Evolutionary conservation across 345 rosid genomes (phyloP).

Genomic region (Gynandropsis gynandra): DNA sequence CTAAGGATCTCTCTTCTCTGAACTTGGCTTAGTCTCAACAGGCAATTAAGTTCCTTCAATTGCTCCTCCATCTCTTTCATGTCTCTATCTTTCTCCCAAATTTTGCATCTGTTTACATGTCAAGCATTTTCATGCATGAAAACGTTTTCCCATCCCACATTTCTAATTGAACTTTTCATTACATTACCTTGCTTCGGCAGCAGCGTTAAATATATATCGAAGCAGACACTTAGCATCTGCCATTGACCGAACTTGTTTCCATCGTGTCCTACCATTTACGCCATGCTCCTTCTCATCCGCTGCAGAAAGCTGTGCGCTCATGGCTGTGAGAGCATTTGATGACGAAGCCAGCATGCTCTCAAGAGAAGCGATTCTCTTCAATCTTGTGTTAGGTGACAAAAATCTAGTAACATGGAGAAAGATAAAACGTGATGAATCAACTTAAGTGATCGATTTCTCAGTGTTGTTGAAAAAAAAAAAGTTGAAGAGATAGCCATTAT

Average conservation of each 20-base stretch:
- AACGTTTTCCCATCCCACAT: background rate
- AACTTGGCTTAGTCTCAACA: conserved; percentile 54
- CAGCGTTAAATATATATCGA: conserved; percentile 55
- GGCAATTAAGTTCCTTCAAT: conserved; percentile 46
- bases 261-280: conserved; percentile 50
- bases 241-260: conserved; percentile 61
- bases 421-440: conserved; percentile 19
- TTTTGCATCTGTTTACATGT: conserved; percentile 42
- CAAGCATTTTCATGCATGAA: conserved; percentile 1
- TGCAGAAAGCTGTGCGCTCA: conserved; percentile 83
- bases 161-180: background rate
- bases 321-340: conserved; percentile 52
- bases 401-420: conserved; percentile 22
- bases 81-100: conserved; percentile 60
- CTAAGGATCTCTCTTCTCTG: conserved; percentile 47
- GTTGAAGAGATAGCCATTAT: background rate
- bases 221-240: conserved; percentile 71
- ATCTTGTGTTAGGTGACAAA: conserved; percentile 57
- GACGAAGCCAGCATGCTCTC: conserved; percentile 69
- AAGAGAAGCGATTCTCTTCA: conserved; percentile 55
- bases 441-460: too few relatives aligned
- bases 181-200: conserved; percentile 58
- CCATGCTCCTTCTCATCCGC: conserved; percentile 71
- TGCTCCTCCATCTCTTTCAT: conserved; percentile 60
- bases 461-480: background rate